phyloP scores from a whole-genome alignment of 2,329 filamentous ascomycete genomes.

The Pleoardoris graminearum region DNA sequence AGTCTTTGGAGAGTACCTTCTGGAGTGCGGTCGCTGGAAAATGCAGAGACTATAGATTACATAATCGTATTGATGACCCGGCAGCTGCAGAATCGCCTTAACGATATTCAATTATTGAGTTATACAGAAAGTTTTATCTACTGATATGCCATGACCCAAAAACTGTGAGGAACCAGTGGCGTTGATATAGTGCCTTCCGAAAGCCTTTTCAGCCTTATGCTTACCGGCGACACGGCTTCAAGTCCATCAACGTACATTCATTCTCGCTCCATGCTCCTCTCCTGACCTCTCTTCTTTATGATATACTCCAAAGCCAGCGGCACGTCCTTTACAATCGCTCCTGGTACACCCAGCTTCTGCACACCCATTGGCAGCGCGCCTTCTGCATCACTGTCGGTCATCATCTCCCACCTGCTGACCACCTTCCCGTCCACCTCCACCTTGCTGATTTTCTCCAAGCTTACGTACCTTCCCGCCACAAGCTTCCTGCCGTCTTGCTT shows the following conservation, averaged over 20 bases:
- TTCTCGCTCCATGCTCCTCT: neutral
- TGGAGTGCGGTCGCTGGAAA: too few species aligned
- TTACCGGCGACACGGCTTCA: too few species aligned
- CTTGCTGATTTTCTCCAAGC: slow-evolving; percentile 61
- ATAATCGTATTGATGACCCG: too few species aligned
- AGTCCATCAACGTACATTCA: neutral
- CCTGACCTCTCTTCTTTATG: slow-evolving; percentile 10
- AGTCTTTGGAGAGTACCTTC: too few species aligned
- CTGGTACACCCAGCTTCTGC: slow-evolving; percentile 65
- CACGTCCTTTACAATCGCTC: slow-evolving; percentile 23
- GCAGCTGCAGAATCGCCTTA: too few species aligned
- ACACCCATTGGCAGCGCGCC: slow-evolving; percentile 68
- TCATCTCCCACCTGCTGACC: slow-evolving; percentile 70
- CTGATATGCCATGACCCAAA: too few species aligned
- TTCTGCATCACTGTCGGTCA: slow-evolving; percentile 70
- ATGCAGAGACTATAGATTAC: too few species aligned
- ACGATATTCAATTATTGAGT: too few species aligned
- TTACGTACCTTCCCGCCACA: slow-evolving; percentile 64
- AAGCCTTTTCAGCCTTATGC: too few species aligned
- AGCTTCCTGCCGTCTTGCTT: slow-evolving; percentile 51
- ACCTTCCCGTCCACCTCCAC: neutral
- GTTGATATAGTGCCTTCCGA: too few species aligned
- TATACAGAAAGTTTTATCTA: too few species aligned
- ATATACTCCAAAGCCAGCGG: slow-evolving; percentile 21
- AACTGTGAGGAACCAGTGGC: too few species aligned